A percentile compares a stretch with the other conserved stretches of the same genome.
Evolutionary conservation across 2,329 filamentous ascomycete species (phyloP).

Genomic region (Cladophialophora immunda): DNA sequence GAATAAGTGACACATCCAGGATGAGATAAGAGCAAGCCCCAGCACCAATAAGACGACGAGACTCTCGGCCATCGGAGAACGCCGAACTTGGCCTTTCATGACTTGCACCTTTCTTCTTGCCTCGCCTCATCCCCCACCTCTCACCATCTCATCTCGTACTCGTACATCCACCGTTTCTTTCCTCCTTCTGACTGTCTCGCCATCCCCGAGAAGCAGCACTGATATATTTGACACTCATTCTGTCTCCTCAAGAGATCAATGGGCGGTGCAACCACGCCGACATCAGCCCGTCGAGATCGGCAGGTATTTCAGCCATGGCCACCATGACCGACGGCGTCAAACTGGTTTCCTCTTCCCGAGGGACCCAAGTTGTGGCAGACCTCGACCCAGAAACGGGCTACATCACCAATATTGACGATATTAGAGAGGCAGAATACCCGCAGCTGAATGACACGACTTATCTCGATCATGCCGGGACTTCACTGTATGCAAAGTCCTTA

Average conservation of each 20-base stretch:
- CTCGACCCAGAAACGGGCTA: constrained; percentile 45
- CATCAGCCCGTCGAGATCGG: constrained; percentile 15
- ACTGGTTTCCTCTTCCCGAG: not conserved
- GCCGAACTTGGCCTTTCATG: constrained; percentile 14
- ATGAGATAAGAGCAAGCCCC: constrained; percentile 23
- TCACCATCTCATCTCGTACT: constrained; percentile 22
- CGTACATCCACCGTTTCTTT: constrained; percentile 24
- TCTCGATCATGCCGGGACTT: constrained; percentile 96
- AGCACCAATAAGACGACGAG: constrained; percentile 28
- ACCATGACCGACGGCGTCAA: constrained; percentile 24
- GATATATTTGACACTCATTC: constrained; percentile 17
- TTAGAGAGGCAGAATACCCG: constrained; percentile 59
- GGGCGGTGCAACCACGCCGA: constrained; percentile 18
- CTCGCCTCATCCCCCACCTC: constrained; percentile 11
- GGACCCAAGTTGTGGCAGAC: constrained; percentile 15
- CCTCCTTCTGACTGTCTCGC: not conserved
- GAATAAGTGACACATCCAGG: not conserved
- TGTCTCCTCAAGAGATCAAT: constrained; percentile 27
- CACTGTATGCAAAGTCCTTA: constrained; percentile 79
- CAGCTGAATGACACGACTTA: constrained; percentile 70
- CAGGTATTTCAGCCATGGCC: constrained; percentile 30
- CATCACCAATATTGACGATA: constrained; percentile 56
- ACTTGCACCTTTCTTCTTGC: not conserved
- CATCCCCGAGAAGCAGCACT: not conserved
- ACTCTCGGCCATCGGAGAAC: constrained; percentile 23